A percentile compares a stretch with the other conserved stretches of the same genome.
Evolutionary conservation across 2,329 filamentous ascomycete species (phyloP).

Genomic region (Fusarium multiceps): DNA sequence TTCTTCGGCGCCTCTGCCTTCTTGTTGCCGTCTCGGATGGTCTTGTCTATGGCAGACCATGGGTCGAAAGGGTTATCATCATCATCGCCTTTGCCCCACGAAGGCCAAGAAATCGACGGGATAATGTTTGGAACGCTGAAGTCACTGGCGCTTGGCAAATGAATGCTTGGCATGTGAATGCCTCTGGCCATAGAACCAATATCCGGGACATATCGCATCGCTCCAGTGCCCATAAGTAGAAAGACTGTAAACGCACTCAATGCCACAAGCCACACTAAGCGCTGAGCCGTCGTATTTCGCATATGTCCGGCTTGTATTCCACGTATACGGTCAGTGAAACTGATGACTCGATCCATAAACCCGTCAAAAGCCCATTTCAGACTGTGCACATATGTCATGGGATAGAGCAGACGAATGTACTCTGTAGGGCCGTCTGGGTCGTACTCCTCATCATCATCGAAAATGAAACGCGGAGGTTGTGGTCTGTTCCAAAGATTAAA

Average conservation of each 20-base stretch:
- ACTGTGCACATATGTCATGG: constrained; percentile 48
- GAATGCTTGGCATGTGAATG: too few species aligned
- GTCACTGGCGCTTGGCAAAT: background rate
- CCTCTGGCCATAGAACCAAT: constrained; percentile 6
- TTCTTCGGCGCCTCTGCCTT: constrained; percentile 47
- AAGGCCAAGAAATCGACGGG: constrained; percentile 47
- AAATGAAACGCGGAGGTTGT: background rate
- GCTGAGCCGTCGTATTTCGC: background rate
- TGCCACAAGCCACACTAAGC: background rate
- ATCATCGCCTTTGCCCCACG: constrained; percentile 32
- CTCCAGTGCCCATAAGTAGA: background rate
- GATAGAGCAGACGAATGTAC: constrained; percentile 48
- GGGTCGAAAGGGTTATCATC: constrained; percentile 11
- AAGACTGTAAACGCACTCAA: constrained; percentile 6
- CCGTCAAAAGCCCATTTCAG: constrained; percentile 41
- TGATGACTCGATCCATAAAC: constrained; percentile 35
- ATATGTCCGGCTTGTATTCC: background rate
- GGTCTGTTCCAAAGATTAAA: constrained; percentile 1
- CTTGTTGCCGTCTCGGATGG: constrained; percentile 43
- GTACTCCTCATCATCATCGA: constrained; percentile 7
- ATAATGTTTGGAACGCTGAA: constrained; percentile 42
- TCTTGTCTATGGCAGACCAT: constrained; percentile 19
- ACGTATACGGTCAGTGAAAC: constrained; percentile 30
- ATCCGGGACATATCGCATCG: background rate
- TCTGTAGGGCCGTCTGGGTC: constrained; percentile 23